Evolutionary conservation across 2,329 filamentous ascomycete genomes (phyloP).

Genomic region (Aspergillus sp.): DNA sequence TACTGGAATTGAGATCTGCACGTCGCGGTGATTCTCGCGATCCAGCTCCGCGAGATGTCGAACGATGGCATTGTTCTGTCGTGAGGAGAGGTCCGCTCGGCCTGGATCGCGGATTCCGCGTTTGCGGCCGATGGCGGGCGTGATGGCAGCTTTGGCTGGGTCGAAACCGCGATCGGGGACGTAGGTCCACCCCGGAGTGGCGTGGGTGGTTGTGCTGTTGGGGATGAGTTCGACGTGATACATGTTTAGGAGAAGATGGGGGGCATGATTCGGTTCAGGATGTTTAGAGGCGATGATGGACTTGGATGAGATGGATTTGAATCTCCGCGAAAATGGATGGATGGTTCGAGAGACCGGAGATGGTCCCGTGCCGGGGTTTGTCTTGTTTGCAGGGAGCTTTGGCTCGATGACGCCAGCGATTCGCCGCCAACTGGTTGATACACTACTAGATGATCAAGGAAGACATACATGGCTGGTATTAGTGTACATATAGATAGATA

Average conservation of each 20-base stretch:
- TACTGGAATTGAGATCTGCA: constrained; percentile 67
- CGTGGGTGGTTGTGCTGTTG: constrained; percentile 61
- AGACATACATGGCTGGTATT: neutral
- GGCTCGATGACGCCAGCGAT: neutral
- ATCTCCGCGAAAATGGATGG: neutral
- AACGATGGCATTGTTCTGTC: constrained; percentile 78
- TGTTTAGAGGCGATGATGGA: no score
- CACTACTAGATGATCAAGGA: neutral
- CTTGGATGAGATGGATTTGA: neutral
- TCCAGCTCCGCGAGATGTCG: constrained; percentile 82
- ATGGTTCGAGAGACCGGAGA: neutral
- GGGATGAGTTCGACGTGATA: constrained; percentile 82
- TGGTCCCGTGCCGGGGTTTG: constrained; percentile 17
- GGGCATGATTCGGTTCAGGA: neutral
- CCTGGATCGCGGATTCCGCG: constrained; percentile 65
- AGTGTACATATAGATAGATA: neutral
- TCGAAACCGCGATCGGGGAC: constrained; percentile 72
- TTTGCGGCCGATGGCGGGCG: constrained; percentile 64
- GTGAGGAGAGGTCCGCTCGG: constrained; percentile 70
- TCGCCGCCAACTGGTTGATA: neutral
- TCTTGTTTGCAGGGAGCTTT: constrained; percentile 20
- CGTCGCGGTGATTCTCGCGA: constrained; percentile 73
- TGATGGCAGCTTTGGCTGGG: constrained; percentile 56
- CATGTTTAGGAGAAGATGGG: constrained; percentile 44
- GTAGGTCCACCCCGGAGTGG: constrained; percentile 88